Conservation (phyloP, 2,329 filamentous ascomycete genomes). For the Fusarium sp. region DNA sequence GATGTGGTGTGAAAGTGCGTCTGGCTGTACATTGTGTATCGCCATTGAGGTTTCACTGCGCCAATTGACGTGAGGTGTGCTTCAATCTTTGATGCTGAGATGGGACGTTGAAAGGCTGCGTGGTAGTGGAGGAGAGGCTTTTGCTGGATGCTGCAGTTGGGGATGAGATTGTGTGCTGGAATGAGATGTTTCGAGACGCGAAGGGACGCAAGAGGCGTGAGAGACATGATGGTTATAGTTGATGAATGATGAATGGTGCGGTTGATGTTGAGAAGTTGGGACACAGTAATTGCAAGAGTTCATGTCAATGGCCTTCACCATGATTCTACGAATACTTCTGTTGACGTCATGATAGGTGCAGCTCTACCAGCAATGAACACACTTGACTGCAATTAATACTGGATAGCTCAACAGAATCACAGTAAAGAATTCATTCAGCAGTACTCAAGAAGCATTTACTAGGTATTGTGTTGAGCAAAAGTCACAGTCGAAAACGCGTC, state of each 20-base stretch:
- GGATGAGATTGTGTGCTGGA: constrained; percentile 64
- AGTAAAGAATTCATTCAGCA: not conserved
- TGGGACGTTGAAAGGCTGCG: constrained; percentile 59
- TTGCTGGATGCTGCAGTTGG: constrained; percentile 72
- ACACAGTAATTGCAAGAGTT: fast-evolving
- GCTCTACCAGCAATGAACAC: not conserved
- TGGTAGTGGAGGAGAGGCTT: constrained; percentile 76
- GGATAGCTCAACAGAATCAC: fast-evolving
- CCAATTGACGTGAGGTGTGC: constrained; percentile 63
- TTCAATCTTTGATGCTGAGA: constrained; percentile 63
- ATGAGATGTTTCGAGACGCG: constrained; percentile 69
- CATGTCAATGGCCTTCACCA: fast-evolving
- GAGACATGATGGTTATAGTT: constrained; percentile 13
- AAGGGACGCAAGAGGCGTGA: constrained; percentile 57
- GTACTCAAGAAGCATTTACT: not conserved
- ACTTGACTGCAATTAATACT: not conserved
- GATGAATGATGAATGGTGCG: fast-evolving
- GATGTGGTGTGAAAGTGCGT: constrained; percentile 75
- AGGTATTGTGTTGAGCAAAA: too few relatives aligned
- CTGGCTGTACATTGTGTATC: constrained; percentile 74
- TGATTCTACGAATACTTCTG: not conserved
- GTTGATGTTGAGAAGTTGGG: too few relatives aligned
- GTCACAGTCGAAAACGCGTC: not conserved
- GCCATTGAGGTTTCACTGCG: constrained; percentile 72
- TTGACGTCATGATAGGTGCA: not conserved